Conservation (phyloP, 495 filamentous ascomycete genomes). For the Xeromyces bisporus region DNA sequence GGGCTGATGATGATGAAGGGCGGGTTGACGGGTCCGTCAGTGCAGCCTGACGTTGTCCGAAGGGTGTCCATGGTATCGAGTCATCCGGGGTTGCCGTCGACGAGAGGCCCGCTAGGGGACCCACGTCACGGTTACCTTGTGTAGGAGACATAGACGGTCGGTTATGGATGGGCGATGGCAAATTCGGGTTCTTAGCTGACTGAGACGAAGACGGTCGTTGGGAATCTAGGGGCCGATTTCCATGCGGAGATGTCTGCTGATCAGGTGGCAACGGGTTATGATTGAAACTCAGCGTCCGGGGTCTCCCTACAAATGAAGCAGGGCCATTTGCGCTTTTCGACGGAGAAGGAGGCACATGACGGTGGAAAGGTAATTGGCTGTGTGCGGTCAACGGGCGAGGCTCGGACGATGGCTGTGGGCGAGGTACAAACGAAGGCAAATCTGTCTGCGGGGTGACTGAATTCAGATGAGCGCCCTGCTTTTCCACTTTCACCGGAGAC, state of each 20-base stretch:
- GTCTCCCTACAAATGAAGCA: slow-evolving; percentile 11
- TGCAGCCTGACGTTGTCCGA: slow-evolving; percentile 16
- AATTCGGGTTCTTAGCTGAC: slow-evolving; percentile 20
- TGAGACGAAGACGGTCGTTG: slow-evolving; percentile 32
- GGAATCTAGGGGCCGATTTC: slow-evolving; percentile 14
- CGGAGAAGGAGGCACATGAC: slow-evolving; percentile 22
- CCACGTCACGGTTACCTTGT: slow-evolving; percentile 30
- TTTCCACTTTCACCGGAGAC: slow-evolving; percentile 19
- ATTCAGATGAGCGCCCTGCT: slow-evolving; percentile 8
- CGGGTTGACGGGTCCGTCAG: background rate
- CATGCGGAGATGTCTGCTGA: slow-evolving; percentile 8
- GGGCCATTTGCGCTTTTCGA: slow-evolving; percentile 18
- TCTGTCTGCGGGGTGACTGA: slow-evolving; percentile 4
- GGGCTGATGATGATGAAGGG: slow-evolving; percentile 6
- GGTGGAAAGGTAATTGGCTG: slow-evolving; percentile 16
- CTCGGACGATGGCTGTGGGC: slow-evolving; percentile 24
- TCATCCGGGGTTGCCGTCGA: slow-evolving; percentile 13
- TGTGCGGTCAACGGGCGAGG: slow-evolving; percentile 18
- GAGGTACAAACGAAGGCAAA: slow-evolving; percentile 14
- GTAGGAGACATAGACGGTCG: slow-evolving; percentile 34
- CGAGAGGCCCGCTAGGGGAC: slow-evolving; percentile 30
- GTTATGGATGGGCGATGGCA: slow-evolving; percentile 26
- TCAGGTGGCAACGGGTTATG: slow-evolving; percentile 20
- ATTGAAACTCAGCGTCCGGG: slow-evolving; percentile 15
- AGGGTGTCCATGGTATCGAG: slow-evolving; percentile 19